phyloP scores from a whole-genome alignment of 1,284 basidiomycete genomes.

The Cutaneotrichosporon sp. region DNA sequence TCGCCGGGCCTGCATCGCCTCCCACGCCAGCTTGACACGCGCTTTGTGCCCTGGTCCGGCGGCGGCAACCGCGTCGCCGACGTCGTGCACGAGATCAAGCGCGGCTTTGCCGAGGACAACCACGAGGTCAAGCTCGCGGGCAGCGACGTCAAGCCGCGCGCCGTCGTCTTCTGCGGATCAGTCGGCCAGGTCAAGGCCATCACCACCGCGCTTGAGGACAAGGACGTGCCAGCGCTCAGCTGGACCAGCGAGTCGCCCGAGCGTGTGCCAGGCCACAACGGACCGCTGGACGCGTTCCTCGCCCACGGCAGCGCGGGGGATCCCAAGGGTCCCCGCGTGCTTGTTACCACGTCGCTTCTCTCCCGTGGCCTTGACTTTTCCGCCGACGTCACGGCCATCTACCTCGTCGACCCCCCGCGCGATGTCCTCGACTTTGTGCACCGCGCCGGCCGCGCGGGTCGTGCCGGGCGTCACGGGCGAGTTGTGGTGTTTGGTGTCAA shows the following conservation, averaged over 20 bases:
- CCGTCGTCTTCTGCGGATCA: slow-evolving; percentile 80
- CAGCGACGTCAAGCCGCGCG: slow-evolving; percentile 59
- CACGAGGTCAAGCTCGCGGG: slow-evolving; percentile 51
- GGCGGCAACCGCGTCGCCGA: slow-evolving; percentile 72
- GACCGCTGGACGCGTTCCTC: slow-evolving; percentile 66
- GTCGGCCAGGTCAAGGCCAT: slow-evolving; percentile 65
- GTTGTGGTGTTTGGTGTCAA: slow-evolving; percentile 55
- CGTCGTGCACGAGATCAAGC: slow-evolving; percentile 69
- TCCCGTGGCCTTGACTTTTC: slow-evolving; percentile 88
- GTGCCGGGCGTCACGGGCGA: slow-evolving; percentile 69
- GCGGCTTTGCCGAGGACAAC: slow-evolving; percentile 34
- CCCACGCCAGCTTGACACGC: slow-evolving; percentile 67
- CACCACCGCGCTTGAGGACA: slow-evolving; percentile 61
- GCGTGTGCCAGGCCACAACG: slow-evolving; percentile 58
- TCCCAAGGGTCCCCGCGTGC: slow-evolving; percentile 57
- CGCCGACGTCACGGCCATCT: slow-evolving; percentile 71
- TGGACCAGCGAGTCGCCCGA: slow-evolving; percentile 62
- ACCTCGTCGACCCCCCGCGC: slow-evolving; percentile 78
- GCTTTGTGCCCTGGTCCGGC: slow-evolving; percentile 72
- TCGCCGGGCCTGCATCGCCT: slow-evolving; percentile 77
- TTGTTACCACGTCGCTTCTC: slow-evolving; percentile 85
- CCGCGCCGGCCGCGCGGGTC: slow-evolving; percentile 67
- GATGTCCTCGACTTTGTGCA: slow-evolving; percentile 89
- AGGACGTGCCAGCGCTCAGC: slow-evolving; percentile 67
- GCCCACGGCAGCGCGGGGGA: slow-evolving; percentile 9